Base-by-base conservation (phyloP, 1,139 yeast species). In the Fermentozyma sake region DNA sequence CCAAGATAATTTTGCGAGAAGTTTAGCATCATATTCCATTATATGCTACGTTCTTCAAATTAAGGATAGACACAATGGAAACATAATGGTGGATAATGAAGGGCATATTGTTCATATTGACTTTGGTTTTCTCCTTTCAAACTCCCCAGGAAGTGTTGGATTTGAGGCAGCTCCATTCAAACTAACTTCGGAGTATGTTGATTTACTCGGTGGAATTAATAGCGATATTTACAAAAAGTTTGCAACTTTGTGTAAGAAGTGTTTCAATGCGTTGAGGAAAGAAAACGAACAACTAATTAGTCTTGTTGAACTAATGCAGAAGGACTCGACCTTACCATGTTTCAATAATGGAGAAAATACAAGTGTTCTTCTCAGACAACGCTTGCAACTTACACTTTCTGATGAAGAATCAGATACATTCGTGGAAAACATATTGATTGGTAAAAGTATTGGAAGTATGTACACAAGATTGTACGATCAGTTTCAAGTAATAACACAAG, bases 111-210 rank as follows among this genome's bases (percentile, higher is more conserved):
- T 87, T 26, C 98, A 91, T 52, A 91, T 91, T 42, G 98, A 91
- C 58, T 91, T 91, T 61, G 98, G 98, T 0, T 91, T 87, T 50
- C 58, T 91, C 47, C 62, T 91, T 5, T 85, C 96, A 1, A 91
- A 91, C 47, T 81, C 96, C 0, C 98, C 98, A 0, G 97, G 97
- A 2, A 81, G 95, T 32, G 86, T 91, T 30, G 96, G 96, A 0
- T 87, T 91, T 53, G 98, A 91, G 49, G 94, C 96, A 1, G 96
- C 97, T 0, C 96, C 98, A 1, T 91, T 91, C 65, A 91, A 91
- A 49, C 61, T 91, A 11, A 86, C 97, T 0, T 67, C 68, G 34
- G 98, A 91, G 47, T 91, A 91, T 46, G 75, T 87, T 13, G 96
- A 89, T 22, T 54, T 91, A 4, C 55, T 91, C 44, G 98, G 95